Percentiles rank a stretch among this genome's conserved stretches.
Conservation (phyloP, 2,329 filamentous ascomycete genomes). For the Parastagonospora nodorum region DNA sequence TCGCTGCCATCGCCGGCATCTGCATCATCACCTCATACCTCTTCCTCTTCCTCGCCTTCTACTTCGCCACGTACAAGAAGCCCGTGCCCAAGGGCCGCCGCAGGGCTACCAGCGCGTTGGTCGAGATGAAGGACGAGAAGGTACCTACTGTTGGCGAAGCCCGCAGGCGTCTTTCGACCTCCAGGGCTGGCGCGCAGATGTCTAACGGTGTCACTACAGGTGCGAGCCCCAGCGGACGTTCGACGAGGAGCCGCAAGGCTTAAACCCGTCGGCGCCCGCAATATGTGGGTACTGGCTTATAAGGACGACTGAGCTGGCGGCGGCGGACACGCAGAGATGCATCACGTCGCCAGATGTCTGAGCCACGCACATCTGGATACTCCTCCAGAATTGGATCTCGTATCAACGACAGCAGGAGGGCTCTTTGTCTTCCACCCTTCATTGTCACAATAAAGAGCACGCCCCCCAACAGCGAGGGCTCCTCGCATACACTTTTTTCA, state of each 20-base stretch:
- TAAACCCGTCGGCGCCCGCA: slow-evolving; percentile 45
- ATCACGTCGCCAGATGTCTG: not conserved
- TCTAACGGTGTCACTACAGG: slow-evolving; percentile 49
- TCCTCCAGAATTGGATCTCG: no score
- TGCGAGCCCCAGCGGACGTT: slow-evolving; percentile 60
- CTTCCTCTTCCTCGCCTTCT: slow-evolving; percentile 98
- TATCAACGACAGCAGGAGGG: no score
- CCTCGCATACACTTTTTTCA: slow-evolving; percentile 10
- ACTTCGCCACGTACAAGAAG: slow-evolving; percentile 94
- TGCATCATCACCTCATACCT: slow-evolving; percentile 93
- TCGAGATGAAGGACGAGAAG: slow-evolving; percentile 80
- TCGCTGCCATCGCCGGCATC: slow-evolving; percentile 90
- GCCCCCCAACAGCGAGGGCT: not conserved
- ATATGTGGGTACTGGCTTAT: slow-evolving; percentile 2
- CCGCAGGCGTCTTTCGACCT: slow-evolving; percentile 54
- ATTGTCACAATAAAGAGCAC: not conserved
- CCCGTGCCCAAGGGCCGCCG: slow-evolving; percentile 73
- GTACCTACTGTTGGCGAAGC: slow-evolving; percentile 60
- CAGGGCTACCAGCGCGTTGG: slow-evolving; percentile 81
- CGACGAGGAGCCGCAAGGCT: slow-evolving; percentile 73
- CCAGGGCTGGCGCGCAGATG: slow-evolving; percentile 46
- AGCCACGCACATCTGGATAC: not conserved
- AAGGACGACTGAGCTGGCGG: not conserved
- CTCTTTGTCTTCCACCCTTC: not conserved
- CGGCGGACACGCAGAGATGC: slow-evolving; percentile 3